Base-by-base conservation (phyloP, 768 basidiomycete genomes). In the Imleria badia region DNA sequence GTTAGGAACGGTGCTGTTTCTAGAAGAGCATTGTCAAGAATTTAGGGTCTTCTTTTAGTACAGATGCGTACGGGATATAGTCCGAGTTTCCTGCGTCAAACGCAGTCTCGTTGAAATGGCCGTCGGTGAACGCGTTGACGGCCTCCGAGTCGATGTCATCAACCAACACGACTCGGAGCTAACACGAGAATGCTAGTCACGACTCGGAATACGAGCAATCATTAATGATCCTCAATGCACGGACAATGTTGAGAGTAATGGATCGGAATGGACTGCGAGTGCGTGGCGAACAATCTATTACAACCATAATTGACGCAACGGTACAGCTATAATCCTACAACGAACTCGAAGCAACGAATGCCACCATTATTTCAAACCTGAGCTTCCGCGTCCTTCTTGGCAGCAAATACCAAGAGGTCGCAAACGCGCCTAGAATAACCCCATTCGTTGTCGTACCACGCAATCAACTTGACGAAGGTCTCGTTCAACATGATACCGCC, bases 381-480 rank as follows among this genome's bases (percentile, higher is more conserved):
- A 23, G 62, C 66, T 35, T 64, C 62, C 12, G 67, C 70, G 60
- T 97, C 95, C 73, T 83, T 81, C 76, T 81, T 79, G 58, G 94
- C 91, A 58, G 84, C 86, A 76, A 73, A 92, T 60, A 84, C 76
- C 71, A 98, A 76, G 52, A 98, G 82, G 72, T 98, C 96, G 75
- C 87, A 86, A 50, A 96, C 94, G 70, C 94, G 87, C 72, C 78
- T 84, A 43, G 93, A 95, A 86, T 97, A 98, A 19, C 93, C 88
- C 87, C 87, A 92, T 76, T 94, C 90, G 75, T 93, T 94, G 76
- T 92, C 90, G 80, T 92, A 95, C 94, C 95, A 97, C 40, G 90
- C 72, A 71, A 98, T 87, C 66, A 97, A 84, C 84, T 98, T 98
- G 80, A 98, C 90, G 66, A 98, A 98, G 77, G 87, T 87, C 58